Conservation (phyloP, 2,329 filamentous ascomycete genomes). For the Domatiomyces globalis region DNA sequence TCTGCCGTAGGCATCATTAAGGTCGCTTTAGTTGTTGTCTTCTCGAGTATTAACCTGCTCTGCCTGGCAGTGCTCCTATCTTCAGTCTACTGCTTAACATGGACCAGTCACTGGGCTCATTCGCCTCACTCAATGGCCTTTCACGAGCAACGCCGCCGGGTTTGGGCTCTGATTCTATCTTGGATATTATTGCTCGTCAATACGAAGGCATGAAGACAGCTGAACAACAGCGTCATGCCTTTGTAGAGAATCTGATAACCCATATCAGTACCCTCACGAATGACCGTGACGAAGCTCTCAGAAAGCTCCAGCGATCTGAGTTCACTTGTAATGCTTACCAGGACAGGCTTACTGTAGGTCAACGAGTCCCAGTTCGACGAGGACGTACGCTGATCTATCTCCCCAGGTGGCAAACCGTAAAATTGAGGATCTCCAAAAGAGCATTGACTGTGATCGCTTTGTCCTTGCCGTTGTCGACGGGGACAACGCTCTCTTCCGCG, state of each 20-base stretch:
- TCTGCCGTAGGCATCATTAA: too few species aligned
- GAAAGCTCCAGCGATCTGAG: background rate
- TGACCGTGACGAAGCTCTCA: background rate
- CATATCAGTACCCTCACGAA: background rate
- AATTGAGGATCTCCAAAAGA: background rate
- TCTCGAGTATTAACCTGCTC: background rate
- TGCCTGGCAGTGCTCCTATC: background rate
- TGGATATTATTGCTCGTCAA: background rate
- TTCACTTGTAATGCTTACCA: background rate
- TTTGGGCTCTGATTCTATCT: background rate
- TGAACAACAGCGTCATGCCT: background rate
- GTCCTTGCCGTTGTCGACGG: constrained; percentile 20
- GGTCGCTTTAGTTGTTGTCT: background rate
- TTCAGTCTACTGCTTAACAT: background rate
- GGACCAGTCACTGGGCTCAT: background rate
- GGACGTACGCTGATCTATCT: background rate
- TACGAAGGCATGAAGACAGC: background rate
- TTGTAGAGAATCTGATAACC: background rate
- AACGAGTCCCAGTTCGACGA: background rate
- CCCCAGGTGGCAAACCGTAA: background rate
- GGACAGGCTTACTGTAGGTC: background rate
- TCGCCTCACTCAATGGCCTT: background rate
- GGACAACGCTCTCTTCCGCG: constrained; percentile 22
- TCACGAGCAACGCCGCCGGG: background rate
- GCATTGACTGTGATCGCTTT: constrained; percentile 6